A percentile compares a stretch with the other conserved stretches of the same genome.
Evolutionary conservation across 179 eudicot genomes (phyloP).

Genomic region (Beta lomatogona): DNA sequence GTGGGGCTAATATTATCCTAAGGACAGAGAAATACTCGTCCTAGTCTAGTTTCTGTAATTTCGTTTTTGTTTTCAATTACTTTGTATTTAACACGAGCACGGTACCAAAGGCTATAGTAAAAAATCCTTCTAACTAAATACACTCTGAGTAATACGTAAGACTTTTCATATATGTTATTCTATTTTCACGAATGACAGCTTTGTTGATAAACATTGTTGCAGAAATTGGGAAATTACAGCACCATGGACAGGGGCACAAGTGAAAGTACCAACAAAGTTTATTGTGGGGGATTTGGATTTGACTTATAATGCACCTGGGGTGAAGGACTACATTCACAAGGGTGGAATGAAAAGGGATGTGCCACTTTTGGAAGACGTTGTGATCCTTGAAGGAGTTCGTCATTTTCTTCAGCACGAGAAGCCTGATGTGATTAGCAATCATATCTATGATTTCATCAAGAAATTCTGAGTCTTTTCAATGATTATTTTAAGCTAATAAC

Average conservation of each 20-base stretch:
- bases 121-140: too few relatives aligned
- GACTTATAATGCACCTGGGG: constrained; percentile 50
- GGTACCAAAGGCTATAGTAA: too few relatives aligned
- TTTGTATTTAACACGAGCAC: too few relatives aligned
- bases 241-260: constrained; percentile 68
- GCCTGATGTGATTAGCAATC: constrained; percentile 59
- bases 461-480: constrained; percentile 33
- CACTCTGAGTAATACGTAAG: too few relatives aligned
- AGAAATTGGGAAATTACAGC: constrained; percentile 88
- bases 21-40: too few relatives aligned
- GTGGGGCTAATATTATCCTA: too few relatives aligned
- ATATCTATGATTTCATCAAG: constrained; percentile 62
- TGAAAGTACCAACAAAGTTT: constrained; percentile 78
- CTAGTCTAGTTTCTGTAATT: too few relatives aligned
- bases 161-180: too few relatives aligned
- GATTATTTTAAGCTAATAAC: too few relatives aligned
- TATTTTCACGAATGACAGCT: too few relatives aligned
- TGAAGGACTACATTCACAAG: constrained; percentile 56
- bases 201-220: neutral
- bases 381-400: constrained; percentile 72
- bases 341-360: constrained; percentile 67
- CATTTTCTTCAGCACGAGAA: constrained; percentile 78
- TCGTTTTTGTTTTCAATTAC: too few relatives aligned
- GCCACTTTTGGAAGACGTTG: constrained; percentile 67
- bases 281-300: constrained; percentile 70